A percentile compares a stretch with the other conserved stretches of the same genome.
Evolutionary conservation across 75 land plant species (phyloP).

Genomic region (Chamaecyparis obtusa): DNA sequence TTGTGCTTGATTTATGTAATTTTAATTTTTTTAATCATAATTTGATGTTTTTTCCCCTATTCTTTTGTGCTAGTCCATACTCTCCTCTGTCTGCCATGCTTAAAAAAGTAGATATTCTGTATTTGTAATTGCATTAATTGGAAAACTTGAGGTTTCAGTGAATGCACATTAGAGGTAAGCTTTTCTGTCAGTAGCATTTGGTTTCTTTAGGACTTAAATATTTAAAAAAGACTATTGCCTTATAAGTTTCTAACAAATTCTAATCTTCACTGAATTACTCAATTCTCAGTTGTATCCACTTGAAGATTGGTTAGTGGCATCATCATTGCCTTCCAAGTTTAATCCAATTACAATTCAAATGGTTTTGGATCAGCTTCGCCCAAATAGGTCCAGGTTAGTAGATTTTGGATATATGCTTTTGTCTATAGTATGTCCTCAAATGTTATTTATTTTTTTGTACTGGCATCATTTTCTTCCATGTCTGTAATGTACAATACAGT

Average conservation of each 20-base stretch:
- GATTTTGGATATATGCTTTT: background rate
- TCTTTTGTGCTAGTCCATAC: background rate
- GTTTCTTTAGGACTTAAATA: background rate
- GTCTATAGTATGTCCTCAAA: background rate
- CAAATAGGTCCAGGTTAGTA: slow-evolving; percentile 75
- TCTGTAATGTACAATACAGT: background rate
- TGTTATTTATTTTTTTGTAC: background rate
- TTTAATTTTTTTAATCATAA: background rate
- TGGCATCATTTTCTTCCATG: background rate
- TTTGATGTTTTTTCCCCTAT: background rate
- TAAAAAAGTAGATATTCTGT: too few species aligned
- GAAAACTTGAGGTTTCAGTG: background rate
- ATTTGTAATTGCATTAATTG: background rate
- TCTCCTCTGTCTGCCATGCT: background rate
- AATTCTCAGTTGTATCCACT: slow-evolving; percentile 71
- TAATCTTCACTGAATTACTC: background rate
- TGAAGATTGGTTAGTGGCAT: slow-evolving; percentile 84
- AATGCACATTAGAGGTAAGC: background rate
- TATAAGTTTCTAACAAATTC: background rate
- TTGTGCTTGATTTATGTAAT: background rate
- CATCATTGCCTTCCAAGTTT: slow-evolving; percentile 72
- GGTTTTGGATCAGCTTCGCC: slow-evolving; percentile 61
- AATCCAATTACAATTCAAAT: slow-evolving; percentile 43
- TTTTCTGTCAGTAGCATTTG: background rate
- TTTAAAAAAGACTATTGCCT: background rate